phyloP scores from a whole-genome alignment of 257 asterid species.

The Salvia miltiorrhiza region DNA sequence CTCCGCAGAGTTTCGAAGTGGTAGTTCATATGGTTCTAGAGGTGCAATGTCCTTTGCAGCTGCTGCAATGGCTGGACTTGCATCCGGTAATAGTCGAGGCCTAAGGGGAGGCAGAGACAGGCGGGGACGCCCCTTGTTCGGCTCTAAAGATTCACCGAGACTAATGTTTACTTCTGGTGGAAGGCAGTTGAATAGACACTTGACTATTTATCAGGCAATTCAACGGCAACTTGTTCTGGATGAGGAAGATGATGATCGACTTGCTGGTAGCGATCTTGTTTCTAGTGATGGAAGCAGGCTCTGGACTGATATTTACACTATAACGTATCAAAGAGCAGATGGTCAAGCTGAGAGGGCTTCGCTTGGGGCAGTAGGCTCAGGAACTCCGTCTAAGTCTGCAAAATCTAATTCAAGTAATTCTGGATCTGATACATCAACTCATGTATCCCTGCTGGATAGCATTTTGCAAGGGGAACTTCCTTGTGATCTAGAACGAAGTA shows the following conservation, averaged over 20 bases:
- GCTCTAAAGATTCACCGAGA: slow-evolving; percentile 59
- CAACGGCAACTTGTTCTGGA: slow-evolving; percentile 83
- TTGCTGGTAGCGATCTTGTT: slow-evolving; percentile 67
- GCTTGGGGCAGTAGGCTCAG: slow-evolving; percentile 50
- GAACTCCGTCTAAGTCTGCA: slow-evolving; percentile 50
- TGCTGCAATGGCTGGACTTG: slow-evolving; percentile 97
- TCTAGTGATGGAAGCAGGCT: slow-evolving; percentile 87
- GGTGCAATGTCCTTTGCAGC: slow-evolving; percentile 99
- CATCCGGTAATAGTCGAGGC: slow-evolving; percentile 77
- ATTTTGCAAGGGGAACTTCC: slow-evolving; percentile 93
- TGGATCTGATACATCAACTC: slow-evolving; percentile 39
- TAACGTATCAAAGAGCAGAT: slow-evolving; percentile 79
- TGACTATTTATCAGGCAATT: slow-evolving; percentile 91
- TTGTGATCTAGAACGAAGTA: slow-evolving; percentile 84
- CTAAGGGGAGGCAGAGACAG: slow-evolving; percentile 75
- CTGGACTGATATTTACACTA: slow-evolving; percentile 86
- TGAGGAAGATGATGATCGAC: slow-evolving; percentile 79
- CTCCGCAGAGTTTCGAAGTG: slow-evolving; percentile 68
- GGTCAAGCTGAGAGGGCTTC: slow-evolving; percentile 57
- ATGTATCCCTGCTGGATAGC: slow-evolving; percentile 78
- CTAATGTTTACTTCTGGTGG: slow-evolving; percentile 82
- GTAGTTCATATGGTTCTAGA: slow-evolving; percentile 78
- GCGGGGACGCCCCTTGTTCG: slow-evolving; percentile 53
- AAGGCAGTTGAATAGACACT: slow-evolving; percentile 70
- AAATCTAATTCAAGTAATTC: slow-evolving; percentile 56